Percentiles rank a stretch among this genome's conserved stretches.
These are phyloP conservation scores for Thuidium tamariscinum DNA, from an alignment of 225 moss, liverwort and hornwort genomes.

Conservation along the genomic window DNA sequence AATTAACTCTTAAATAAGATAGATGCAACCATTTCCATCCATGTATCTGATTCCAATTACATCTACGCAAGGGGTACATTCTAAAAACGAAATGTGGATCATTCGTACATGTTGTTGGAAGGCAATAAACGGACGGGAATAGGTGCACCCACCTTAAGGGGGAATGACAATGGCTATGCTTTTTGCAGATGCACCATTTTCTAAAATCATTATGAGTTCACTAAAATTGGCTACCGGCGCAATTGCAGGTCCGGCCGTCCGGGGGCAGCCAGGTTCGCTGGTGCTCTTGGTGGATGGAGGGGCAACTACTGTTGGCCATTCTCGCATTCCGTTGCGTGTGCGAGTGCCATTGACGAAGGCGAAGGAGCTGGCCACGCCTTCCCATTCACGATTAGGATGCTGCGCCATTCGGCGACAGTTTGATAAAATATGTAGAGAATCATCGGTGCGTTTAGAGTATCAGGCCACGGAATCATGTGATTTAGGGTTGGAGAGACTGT, in stretches of 20 bases:
- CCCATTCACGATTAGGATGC: background rate
- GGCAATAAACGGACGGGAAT: too few relatives aligned
- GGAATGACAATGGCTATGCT: background rate
- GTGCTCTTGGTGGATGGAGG: background rate
- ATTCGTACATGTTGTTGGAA: too few relatives aligned
- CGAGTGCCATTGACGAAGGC: background rate
- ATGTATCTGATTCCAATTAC: too few relatives aligned
- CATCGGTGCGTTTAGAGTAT: background rate
- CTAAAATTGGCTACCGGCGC: background rate
- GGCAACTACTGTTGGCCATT: too few relatives aligned
- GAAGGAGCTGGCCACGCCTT: background rate
- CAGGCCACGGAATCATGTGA: background rate
- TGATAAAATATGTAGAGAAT: background rate
- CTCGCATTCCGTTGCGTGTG: background rate
- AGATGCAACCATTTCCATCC: too few relatives aligned
- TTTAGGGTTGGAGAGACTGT: background rate
- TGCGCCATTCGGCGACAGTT: background rate
- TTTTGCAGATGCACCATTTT: too few relatives aligned
- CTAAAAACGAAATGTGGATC: too few relatives aligned
- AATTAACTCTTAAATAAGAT: too few relatives aligned
- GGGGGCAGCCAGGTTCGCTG: background rate
- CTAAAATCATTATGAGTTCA: background rate
- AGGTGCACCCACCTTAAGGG: too few relatives aligned
- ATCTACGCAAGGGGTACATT: too few relatives aligned
- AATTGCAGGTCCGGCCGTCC: background rate